Evolutionary conservation across 371 early-diverging fungal genomes (phyloP), one percentile per base, ranked within the genome.

Genomic region (Chytridium lagenaria): DNA sequence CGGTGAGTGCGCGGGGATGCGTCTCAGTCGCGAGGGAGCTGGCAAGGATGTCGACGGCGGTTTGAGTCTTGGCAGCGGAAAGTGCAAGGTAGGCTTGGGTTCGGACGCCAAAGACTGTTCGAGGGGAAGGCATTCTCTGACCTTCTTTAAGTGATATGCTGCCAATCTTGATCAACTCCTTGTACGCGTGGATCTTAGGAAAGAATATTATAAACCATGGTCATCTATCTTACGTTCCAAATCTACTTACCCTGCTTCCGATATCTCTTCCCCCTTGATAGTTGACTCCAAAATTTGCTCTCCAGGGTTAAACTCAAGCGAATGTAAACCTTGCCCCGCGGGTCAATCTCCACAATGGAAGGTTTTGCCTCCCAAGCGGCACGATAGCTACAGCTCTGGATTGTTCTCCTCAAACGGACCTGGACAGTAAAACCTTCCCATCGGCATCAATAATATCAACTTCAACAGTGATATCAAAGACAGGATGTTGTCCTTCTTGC

Each of bases 81-180:
- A 87, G 77, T 0, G 81, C 79, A 3, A 40, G 52, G 52, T 83
- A 77, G 38, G 74, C 87, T 82, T 30, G 39, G 5, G 67, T 49
- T 16, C 89, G 81, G 26, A 89, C 88, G 34, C 83, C 86, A 39
- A 78, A 82, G 71, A 82, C 82, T 71, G 78, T 59, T 90, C 89
- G 3, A 77, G 59, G 0, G 64, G 30, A 12, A 88, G 70, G 0
- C 71, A 37, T 7, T 72, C 71, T 26, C 63, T 55, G 0, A 86
- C 86, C 68, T 78, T 81, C 68, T 83, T 84, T 26, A 88, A 49
- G 10, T 86, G 67, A 16, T 76, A 64, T 22, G 78, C 70, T 10
- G 76, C 67, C 19, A 22, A 51, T 57, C 34, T 77, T 81, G 67
- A 87, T 75, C 50, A 87, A 70, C 65, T 83, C 79, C 19, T 63